A percentile compares a stretch with the other conserved stretches of the same genome.
phyloP scores from a whole-genome alignment of 495 filamentous ascomycete genomes.

The Melanomma pulvis-pyrius region DNA sequence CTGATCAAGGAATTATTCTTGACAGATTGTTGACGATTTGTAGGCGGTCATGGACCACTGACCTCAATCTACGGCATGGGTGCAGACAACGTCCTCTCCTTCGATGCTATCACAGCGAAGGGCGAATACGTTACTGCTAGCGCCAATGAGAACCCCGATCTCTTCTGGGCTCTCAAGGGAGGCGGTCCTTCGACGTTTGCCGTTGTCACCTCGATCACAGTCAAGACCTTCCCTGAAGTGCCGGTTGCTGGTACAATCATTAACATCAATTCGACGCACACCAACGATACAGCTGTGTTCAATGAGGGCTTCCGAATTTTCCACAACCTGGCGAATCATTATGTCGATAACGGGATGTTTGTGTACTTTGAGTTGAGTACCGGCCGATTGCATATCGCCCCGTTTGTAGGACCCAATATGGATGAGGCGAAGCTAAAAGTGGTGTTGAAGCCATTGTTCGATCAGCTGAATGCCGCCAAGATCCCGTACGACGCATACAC shows the following conservation, averaged over 20 bases:
- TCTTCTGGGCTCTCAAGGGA: slow-evolving; percentile 37
- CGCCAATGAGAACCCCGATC: slow-evolving; percentile 29
- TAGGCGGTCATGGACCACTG: slow-evolving; percentile 33
- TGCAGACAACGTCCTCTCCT: slow-evolving; percentile 32
- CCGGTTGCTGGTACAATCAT: slow-evolving; percentile 48
- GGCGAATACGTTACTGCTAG: slow-evolving; percentile 33
- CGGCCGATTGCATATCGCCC: slow-evolving; percentile 46
- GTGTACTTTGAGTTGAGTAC: slow-evolving; percentile 51
- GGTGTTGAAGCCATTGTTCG: slow-evolving; percentile 52
- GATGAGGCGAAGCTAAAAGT: slow-evolving; percentile 46
- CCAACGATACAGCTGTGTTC: slow-evolving; percentile 45
- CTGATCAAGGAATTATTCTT: too few species aligned
- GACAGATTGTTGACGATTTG: not conserved
- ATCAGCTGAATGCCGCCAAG: slow-evolving; percentile 47
- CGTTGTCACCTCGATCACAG: slow-evolving; percentile 42
- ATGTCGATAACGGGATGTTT: slow-evolving; percentile 51
- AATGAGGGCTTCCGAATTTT: slow-evolving; percentile 52
- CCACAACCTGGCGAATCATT: slow-evolving; percentile 50
- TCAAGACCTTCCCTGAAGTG: slow-evolving; percentile 53
- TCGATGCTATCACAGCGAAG: slow-evolving; percentile 33
- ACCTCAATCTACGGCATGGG: slow-evolving; percentile 33
- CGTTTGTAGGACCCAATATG: slow-evolving; percentile 52
- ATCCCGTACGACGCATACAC: slow-evolving; percentile 44
- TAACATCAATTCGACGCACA: slow-evolving; percentile 46
- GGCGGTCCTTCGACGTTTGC: slow-evolving; percentile 33